Evolutionary conservation across 768 basidiomycete genomes (phyloP).

Genomic region (Mycena crocata): DNA sequence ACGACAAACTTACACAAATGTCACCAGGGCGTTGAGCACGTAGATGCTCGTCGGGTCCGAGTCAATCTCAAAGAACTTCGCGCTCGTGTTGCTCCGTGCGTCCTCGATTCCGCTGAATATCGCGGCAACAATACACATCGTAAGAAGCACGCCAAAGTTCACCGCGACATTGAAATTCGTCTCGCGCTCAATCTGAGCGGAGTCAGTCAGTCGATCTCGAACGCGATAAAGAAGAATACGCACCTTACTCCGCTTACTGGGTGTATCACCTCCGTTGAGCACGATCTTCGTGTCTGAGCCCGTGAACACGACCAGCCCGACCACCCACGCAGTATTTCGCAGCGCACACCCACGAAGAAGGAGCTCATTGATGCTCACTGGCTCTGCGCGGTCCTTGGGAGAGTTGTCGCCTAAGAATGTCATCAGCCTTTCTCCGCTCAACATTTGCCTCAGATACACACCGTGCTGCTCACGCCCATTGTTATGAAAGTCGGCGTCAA

Average conservation of each 20-base stretch:
- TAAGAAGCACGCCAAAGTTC: slow-evolving; percentile 84
- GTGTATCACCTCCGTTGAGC: slow-evolving; percentile 92
- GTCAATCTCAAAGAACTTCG: slow-evolving; percentile 76
- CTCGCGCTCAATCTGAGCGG: slow-evolving; percentile 86
- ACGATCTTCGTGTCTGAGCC: slow-evolving; percentile 94
- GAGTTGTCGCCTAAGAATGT: not conserved
- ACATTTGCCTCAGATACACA: not conserved
- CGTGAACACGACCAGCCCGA: slow-evolving; percentile 94
- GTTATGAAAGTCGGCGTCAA: slow-evolving; percentile 17
- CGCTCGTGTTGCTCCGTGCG: slow-evolving; percentile 68
- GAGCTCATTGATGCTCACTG: slow-evolving; percentile 91
- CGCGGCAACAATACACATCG: slow-evolving; percentile 82
- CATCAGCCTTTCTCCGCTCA: not conserved
- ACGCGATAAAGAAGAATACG: not conserved
- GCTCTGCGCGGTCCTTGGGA: slow-evolving; percentile 51
- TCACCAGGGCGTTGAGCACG: slow-evolving; percentile 84
- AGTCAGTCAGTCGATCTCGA: not conserved
- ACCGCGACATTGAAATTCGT: slow-evolving; percentile 98
- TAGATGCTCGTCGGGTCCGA: slow-evolving; percentile 70
- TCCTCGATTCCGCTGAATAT: slow-evolving; percentile 83
- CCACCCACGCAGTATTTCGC: slow-evolving; percentile 92
- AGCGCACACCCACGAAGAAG: slow-evolving; percentile 91
- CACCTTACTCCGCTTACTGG: slow-evolving; percentile 91
- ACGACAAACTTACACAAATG: slow-evolving; percentile 80
- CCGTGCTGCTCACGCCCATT: not conserved